phyloP scores from a whole-genome alignment of 345 rosid species.

The Eutrema heterophyllum region DNA sequence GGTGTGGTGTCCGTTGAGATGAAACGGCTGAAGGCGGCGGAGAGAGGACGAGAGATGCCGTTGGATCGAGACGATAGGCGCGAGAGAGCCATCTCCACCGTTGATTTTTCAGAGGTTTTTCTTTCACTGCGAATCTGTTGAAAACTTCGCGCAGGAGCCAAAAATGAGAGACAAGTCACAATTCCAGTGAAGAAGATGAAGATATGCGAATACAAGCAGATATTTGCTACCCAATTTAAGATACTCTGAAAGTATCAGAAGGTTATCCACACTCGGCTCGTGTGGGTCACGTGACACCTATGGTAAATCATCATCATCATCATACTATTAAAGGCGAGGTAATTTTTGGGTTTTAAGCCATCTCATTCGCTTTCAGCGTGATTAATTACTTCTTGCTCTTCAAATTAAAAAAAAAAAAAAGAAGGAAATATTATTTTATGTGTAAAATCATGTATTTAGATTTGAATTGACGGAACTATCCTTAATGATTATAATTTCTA shows the following conservation, averaged over 20 bases:
- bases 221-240: neutral
- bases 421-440: no score
- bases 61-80: constrained; percentile 38
- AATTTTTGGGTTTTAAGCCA: no score
- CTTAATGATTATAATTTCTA: no score
- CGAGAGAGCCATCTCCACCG: constrained; percentile 57
- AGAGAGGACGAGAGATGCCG: constrained; percentile 36
- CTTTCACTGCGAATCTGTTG: constrained; percentile 4
- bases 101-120: neutral
- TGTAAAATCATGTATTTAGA: no score
- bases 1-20: constrained; percentile 73
- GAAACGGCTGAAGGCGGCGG: constrained; percentile 44
- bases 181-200: neutral
- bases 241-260: neutral
- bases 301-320: no score
- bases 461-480: no score
- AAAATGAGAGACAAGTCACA: neutral
- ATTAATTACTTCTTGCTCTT: no score
- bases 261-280: neutral
- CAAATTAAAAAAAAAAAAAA: no score
- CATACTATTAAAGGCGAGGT: no score
- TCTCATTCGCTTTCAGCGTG: no score
- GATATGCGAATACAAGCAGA: neutral
- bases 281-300: neutral
- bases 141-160: neutral